A percentile compares a stretch with the other conserved stretches of the same genome.
Evolutionary conservation across 345 rosid species (phyloP).

Genomic region (Camelina hispida): DNA sequence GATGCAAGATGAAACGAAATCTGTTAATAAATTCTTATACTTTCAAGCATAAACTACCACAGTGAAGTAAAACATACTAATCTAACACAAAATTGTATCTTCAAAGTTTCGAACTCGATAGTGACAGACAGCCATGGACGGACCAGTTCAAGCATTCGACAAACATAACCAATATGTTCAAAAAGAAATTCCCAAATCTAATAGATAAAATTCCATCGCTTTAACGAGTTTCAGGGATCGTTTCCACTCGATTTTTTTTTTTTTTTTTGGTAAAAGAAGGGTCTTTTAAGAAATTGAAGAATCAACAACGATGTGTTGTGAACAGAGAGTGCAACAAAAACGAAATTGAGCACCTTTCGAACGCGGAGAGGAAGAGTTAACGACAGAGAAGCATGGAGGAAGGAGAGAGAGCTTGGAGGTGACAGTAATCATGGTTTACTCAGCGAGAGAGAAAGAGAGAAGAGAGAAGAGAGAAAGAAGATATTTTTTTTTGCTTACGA

Average conservation of each 20-base stretch:
- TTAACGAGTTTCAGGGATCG: background rate
- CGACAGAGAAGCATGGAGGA: slow-evolving; percentile 42
- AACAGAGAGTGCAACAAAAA: slow-evolving; percentile 19
- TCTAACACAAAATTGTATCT: slow-evolving; percentile 9
- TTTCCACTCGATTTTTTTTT: background rate
- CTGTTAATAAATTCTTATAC: background rate
- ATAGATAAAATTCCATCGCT: background rate
- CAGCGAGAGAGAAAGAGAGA: slow-evolving; percentile 10
- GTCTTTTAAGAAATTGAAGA: slow-evolving; percentile 7
- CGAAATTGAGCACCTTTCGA: slow-evolving; percentile 52
- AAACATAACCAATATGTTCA: background rate
- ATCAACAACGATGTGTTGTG: background rate
- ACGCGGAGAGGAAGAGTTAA: slow-evolving; percentile 48
- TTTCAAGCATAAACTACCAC: background rate
- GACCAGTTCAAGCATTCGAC: background rate
- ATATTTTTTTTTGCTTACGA: slow-evolving; percentile 33
- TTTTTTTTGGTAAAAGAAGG: background rate
- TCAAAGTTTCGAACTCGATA: slow-evolving; percentile 13
- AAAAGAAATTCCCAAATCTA: background rate
- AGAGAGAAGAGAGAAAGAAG: background rate
- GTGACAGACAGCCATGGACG: slow-evolving; percentile 16
- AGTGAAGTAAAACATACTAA: background rate
- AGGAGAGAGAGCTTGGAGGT: slow-evolving; percentile 49
- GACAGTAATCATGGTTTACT: slow-evolving; percentile 47
- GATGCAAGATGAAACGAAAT: background rate